Percentiles rank a stretch among this genome's conserved stretches.
These are phyloP conservation scores for Phalaenopsis hybrid DNA, from an alignment of 116 monocot species.

Conservation along the genomic window DNA sequence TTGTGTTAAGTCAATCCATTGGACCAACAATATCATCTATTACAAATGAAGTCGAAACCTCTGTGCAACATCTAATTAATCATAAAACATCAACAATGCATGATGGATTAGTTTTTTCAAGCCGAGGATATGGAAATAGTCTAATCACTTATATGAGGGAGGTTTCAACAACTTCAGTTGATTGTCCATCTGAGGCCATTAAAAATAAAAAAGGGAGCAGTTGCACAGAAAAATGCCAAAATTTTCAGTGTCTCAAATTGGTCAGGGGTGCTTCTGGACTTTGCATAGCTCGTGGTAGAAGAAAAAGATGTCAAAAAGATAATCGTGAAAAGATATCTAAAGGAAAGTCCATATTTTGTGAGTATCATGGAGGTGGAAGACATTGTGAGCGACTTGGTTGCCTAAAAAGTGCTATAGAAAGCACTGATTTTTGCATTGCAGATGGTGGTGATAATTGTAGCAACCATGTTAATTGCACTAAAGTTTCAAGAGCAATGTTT, in stretches of 20 bases:
- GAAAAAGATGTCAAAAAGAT: conserved; percentile 16
- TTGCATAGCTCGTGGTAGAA: conserved; percentile 15
- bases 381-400: conserved; percentile 26
- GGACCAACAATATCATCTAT: conserved; percentile 16
- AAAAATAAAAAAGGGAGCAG: neutral
- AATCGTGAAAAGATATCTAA: conserved; percentile 27
- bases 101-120: neutral
- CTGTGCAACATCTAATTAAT: neutral
- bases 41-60: neutral
- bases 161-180: conserved; percentile 16
- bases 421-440: conserved; percentile 29
- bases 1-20: conserved; percentile 19
- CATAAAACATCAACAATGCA: neutral
- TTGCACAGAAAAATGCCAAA: conserved; percentile 19
- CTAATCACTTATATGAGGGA: neutral
- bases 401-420: conserved; percentile 12
- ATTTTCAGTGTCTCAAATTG: conserved; percentile 20
- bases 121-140: neutral
- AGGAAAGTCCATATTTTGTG: conserved; percentile 23
- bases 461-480: conserved; percentile 11
- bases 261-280: conserved; percentile 26
- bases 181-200: conserved; percentile 30
- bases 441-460: conserved; percentile 29
- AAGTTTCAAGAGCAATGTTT: conserved; percentile 23
- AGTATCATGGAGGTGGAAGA: conserved; percentile 26